phyloP scores from a whole-genome alignment of 2,329 filamentous ascomycete species.

The Scedosporium minutisporum region DNA sequence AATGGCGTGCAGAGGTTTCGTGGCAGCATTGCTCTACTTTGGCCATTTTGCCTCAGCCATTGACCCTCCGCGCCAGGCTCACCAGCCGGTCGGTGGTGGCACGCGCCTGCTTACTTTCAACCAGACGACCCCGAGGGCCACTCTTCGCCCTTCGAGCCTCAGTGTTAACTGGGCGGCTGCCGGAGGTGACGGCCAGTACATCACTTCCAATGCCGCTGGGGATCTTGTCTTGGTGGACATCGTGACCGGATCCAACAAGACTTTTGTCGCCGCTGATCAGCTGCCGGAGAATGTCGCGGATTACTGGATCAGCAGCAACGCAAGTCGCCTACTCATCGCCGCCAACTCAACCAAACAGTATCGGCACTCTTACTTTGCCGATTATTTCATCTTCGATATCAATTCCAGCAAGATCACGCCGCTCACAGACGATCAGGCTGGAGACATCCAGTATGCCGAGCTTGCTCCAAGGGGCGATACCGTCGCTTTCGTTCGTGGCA shows the following conservation, averaged over 20 bases:
- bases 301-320: constrained; percentile 53
- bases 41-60: constrained; percentile 19
- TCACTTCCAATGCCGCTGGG: constrained; percentile 38
- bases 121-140: constrained; percentile 40
- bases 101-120: constrained; percentile 50
- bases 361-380: constrained; percentile 56
- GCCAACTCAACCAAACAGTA: constrained; percentile 61
- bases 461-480: constrained; percentile 47
- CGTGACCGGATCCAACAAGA: constrained; percentile 40
- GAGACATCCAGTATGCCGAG: constrained; percentile 58
- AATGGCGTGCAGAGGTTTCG: no score
- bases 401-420: constrained; percentile 43
- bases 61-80: constrained; percentile 41
- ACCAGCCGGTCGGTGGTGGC: constrained; percentile 46
- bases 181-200: constrained; percentile 52
- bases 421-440: constrained; percentile 47
- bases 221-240: constrained; percentile 53
- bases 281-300: constrained; percentile 45
- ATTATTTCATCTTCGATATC: constrained; percentile 56
- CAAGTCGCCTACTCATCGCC: constrained; percentile 49
- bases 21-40: background rate
- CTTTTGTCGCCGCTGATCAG: constrained; percentile 47
- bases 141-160: constrained; percentile 34
- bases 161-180: constrained; percentile 48
- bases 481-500: constrained; percentile 59